Base-by-base conservation (phyloP, 2,329 filamentous ascomycete species). In the Ophiocordyceps sinensis region DNA sequence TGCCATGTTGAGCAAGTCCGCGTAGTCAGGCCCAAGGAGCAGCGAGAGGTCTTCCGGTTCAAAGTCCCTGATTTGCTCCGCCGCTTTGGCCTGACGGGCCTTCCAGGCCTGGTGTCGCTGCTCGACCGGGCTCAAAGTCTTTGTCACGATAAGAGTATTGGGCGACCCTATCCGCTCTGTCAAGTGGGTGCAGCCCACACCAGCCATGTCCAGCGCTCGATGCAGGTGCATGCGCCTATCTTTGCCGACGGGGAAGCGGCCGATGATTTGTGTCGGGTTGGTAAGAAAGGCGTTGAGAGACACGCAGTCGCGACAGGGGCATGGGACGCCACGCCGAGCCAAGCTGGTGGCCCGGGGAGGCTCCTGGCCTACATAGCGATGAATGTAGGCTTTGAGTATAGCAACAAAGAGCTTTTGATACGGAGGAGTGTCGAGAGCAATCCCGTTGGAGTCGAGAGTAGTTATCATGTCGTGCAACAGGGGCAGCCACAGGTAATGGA, bases 401-500 rank as follows among this genome's bases (percentile, higher is more conserved):
- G 35, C 37, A 1, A 47, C 43, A 17, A 53, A 57, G 13, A 60
- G 42, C 8, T 45, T 19, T 17, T 48, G 51, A 43, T 53, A 59
- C 12, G 15, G 39, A 8, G 45, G 43, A 0, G 40, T 41, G 11
- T 41, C 37, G 5, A 54, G 40, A 0, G 47, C 29, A 3, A 47
- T 39, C 1, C 40, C 17, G 4, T 41, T 34, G 13, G 40, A 36
- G 7, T 43, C 38, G 23, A 57, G 42, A 4, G 44, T 5, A 7
- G 17, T 4, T 0, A 52, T 19, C 4, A 60, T 43, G 5, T 38
- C 36, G 14, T 38, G 48, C 3, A 62, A 43, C 10, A 60, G 49
- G 1, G 55, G 56, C 3, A 61, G 36, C 59, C 59, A 62, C 1
- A 59, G 31, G 2, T 3, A 11, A 2, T 46, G 31, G 13, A 57